Evolutionary conservation across 306 rosid species (phyloP).

Genomic region (Erythrophleum fordii): DNA sequence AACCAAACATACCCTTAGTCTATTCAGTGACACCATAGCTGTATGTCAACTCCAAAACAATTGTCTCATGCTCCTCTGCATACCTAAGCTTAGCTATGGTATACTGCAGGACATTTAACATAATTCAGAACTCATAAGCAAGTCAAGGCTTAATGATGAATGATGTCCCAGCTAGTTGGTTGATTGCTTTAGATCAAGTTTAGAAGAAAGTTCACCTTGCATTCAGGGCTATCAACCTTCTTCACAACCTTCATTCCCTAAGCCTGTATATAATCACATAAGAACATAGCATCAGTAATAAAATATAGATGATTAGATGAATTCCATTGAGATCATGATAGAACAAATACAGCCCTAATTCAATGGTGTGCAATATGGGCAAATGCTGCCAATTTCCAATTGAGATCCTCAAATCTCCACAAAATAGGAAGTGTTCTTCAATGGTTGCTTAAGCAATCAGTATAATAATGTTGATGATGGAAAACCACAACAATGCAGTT

Average conservation of each 20-base stretch:
- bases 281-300: slow-evolving; percentile 2
- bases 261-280: slow-evolving; percentile 58
- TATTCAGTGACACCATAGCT: slow-evolving; percentile 89
- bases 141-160: not conserved
- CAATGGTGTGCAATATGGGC: too few species aligned
- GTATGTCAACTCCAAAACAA: slow-evolving; percentile 85
- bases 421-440: too few species aligned
- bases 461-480: too few species aligned
- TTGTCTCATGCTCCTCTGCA: slow-evolving; percentile 79
- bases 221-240: slow-evolving; percentile 76
- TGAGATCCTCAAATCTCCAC: too few species aligned
- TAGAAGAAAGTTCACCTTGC: slow-evolving; percentile 60
- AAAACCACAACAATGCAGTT: too few species aligned
- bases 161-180: not conserved
- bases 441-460: too few species aligned
- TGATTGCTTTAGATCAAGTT: not conserved
- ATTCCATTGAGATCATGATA: slow-evolving; percentile 3
- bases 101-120: slow-evolving; percentile 59
- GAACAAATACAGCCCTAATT: not conserved
- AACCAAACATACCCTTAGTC: too few species aligned
- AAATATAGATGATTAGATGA: slow-evolving; percentile 20
- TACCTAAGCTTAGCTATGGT: slow-evolving; percentile 77
- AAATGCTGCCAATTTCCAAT: too few species aligned
- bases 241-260: slow-evolving; percentile 72
- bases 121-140: slow-evolving; percentile 18